A percentile compares a stretch with the other conserved stretches of the same genome.
Evolutionary conservation across 2,329 filamentous ascomycete species (phyloP).

Genomic region (Microsporum audouinii): DNA sequence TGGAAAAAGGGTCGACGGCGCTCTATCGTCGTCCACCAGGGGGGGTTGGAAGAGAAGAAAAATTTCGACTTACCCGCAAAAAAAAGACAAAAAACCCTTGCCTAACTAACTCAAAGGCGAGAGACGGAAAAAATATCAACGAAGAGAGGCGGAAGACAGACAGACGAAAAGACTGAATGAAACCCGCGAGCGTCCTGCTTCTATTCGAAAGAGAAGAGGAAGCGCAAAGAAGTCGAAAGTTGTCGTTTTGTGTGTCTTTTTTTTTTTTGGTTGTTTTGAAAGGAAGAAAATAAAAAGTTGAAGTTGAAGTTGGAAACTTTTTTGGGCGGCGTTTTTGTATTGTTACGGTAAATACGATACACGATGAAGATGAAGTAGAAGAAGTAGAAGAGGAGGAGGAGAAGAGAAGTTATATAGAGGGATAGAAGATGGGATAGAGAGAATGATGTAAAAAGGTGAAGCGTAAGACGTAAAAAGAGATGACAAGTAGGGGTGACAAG

Average conservation of each 20-base stretch:
- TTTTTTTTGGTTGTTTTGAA: neutral
- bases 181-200: conserved; percentile 18
- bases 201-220: conserved; percentile 14
- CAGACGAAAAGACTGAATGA: conserved; percentile 13
- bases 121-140: conserved; percentile 4
- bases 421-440: too few species aligned
- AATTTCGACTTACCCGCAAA: conserved; percentile 2
- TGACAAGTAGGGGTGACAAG: neutral
- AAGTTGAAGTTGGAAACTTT: conserved; percentile 2
- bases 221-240: conserved; percentile 12
- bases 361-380: too few species aligned
- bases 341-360: too few species aligned
- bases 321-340: neutral
- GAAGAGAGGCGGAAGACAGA: conserved; percentile 10
- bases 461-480: neutral
- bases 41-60: neutral
- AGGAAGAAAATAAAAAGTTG: conserved; percentile 8
- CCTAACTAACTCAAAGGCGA: conserved; percentile 6
- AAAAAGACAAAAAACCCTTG: conserved; percentile 1
- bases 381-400: too few species aligned
- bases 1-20: neutral
- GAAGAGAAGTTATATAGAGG: too few species aligned
- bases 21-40: neutral
- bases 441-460: neutral
- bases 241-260: conserved; percentile 1